Evolutionary conservation across 768 basidiomycete species (phyloP), one percentile per base, ranked within the genome.

Genomic region (Ramaria rubella): DNA sequence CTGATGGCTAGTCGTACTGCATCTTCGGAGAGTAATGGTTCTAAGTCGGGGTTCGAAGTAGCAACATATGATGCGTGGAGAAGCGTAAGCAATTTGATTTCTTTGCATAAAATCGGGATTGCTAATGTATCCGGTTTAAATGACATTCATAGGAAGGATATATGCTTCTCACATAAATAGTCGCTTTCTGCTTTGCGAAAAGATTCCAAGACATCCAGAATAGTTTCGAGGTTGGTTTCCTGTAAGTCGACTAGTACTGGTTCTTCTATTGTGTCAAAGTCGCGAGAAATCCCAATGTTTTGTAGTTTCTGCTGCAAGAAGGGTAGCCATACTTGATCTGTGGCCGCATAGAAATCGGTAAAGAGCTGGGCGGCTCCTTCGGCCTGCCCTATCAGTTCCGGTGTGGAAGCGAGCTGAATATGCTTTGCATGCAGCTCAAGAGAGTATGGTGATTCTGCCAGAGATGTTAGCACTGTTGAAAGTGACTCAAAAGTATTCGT

Each of bases 271-370:
- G 33, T 14, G 5, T 56, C 44, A 30, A 49, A 56, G n/a, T 56
- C 55, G 15, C 48, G 24, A 26, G 23, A 27, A 34, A 56, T 52
- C 1, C 38, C 33, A 1, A 59, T 62, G n/a, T 71, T 66, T 48
- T 76, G 67, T 2, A 57, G 38, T 66, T 83, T 86, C 19, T 74
- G 70, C 11, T 80, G 72, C 30, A 90, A 75, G 42, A 90, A 72
- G 21, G 82, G 81, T n/a, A 84, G 57, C 90, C 90, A 93, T 21
- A 88, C 77, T 33, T 86, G 81, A 57, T 87, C 82, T 30, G 80
- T 79, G 9, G 78, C 82, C 6, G 87, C 81, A 60, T 83, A 73
- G 62, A 79, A 81, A 52, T 77, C 77, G 3, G 81, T 69, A 65
- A 83, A 73, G 78, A 87, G 84, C 64, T 86, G 83, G 62, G 81